Conservation (phyloP, 129 eudicot genomes). For the Cynara cardunculus region DNA sequence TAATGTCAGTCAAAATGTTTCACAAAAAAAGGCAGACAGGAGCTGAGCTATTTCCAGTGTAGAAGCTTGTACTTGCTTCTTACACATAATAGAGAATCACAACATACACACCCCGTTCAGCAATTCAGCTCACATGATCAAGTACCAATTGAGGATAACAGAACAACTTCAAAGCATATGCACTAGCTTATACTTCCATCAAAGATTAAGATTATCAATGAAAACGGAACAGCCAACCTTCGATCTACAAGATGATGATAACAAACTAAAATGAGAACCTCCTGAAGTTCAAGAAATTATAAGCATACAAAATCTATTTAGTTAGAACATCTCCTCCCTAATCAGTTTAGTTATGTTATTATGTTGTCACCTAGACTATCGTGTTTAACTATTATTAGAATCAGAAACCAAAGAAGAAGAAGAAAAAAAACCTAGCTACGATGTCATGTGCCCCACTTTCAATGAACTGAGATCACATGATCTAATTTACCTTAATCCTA, state of each 20-base stretch:
- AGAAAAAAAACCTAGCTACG: no score
- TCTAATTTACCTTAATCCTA: no score
- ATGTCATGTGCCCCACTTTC: not conserved
- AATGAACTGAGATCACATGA: not conserved
- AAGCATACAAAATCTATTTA: not conserved
- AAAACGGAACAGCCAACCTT: not conserved
- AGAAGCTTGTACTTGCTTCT: not conserved
- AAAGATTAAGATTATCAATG: not conserved
- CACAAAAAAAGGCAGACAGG: slow-evolving; percentile 6
- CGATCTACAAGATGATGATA: not conserved
- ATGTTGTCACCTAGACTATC: no score
- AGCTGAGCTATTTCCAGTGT: not conserved
- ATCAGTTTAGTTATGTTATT: no score
- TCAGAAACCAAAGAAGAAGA: no score
- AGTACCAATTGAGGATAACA: not conserved
- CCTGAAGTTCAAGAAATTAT: not conserved
- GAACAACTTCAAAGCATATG: not conserved
- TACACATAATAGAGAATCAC: not conserved
- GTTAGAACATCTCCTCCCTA: no score
- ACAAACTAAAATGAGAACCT: not conserved
- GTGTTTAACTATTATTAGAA: no score
- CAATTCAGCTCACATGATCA: slow-evolving; percentile 9
- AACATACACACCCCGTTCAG: not conserved
- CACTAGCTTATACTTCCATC: not conserved
- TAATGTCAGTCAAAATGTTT: slow-evolving; percentile 2